Base-by-base conservation (phyloP, 305 asterid species). In the Solanum chacoense region DNA sequence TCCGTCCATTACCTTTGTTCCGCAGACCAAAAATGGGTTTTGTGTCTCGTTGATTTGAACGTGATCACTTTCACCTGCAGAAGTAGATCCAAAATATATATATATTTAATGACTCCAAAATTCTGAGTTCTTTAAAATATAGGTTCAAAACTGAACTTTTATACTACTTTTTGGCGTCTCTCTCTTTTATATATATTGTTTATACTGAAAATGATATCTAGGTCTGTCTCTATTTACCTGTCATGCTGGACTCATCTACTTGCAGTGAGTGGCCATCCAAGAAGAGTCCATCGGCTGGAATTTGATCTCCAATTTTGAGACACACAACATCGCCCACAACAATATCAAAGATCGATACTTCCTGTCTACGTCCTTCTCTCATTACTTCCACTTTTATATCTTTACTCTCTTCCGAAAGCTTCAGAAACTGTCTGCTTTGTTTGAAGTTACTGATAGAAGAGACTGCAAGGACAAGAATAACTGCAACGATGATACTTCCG, bases 401-500 rank as follows among this genome's bases (percentile, higher is more conserved):
- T 36, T 89, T 90, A 36, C 91, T 92, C 14, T 77, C 72, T 45
- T 88, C 88, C 7, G 91, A 89, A 59, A 89, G 91, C 78, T 90
- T 85, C 22, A 87, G 85, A 28, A 89, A 88, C 87, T 83, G 91
- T 14, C 89, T 90, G 81, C 86, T 55, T 42, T 91, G 92, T 72
- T 81, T 83, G 45, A 90, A 88, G 78, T 90, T 87, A 38, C 91
- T 90, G 26, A 79, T 45, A 4, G 92, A 89, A 5, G 91, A 77
- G 10, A 90, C 90, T 37, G 86, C 90, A 45, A 91, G 87, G 18
- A 91, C 92, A 6, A 93, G 85, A 75, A 88, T 36, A 22, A 91
- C 91, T 80, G 90, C 92, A 71, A 91, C 72, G 38, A 92, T 71
- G 67, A 89, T 91, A 84, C 93, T 91, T 7, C 91, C 93, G 18